phyloP scores from a whole-genome alignment of 148 eudicot species.

The Vaccinium corymbosum region DNA sequence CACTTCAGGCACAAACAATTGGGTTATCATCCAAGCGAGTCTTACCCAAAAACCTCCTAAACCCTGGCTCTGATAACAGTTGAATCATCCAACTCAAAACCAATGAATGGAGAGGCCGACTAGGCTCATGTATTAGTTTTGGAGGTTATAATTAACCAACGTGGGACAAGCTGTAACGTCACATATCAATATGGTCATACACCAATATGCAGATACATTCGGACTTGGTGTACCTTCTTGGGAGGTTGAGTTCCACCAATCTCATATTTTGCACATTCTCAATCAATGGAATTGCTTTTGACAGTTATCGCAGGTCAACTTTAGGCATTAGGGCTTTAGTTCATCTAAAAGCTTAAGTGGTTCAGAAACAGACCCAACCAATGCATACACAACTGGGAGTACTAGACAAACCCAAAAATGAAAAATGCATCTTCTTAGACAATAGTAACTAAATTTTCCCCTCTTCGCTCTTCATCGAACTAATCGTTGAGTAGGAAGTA shows the following conservation, averaged over 20 bases:
- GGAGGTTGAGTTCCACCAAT: not conserved
- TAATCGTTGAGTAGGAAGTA: not conserved
- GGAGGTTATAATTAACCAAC: no score
- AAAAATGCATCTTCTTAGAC: not conserved
- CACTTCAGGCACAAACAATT: no score
- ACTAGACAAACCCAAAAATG: not conserved
- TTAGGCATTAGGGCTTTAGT: not conserved
- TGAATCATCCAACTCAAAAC: no score
- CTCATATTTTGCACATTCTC: not conserved
- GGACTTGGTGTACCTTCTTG: not conserved
- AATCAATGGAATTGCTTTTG: not conserved
- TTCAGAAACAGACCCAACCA: not conserved
- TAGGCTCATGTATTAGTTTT: no score
- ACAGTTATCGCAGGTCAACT: not conserved
- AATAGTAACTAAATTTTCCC: not conserved
- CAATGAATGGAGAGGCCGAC: no score
- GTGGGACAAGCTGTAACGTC: no score
- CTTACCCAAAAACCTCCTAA: no score
- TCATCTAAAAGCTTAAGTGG: not conserved
- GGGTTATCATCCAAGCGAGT: no score
- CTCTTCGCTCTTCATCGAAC: not conserved
- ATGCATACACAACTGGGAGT: not conserved
- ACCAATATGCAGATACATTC: not conserved
- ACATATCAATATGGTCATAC: not conserved
- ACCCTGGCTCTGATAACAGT: no score